phyloP scores from a whole-genome alignment of 2,329 filamentous ascomycete species.

The Hysterium pulicare region DNA sequence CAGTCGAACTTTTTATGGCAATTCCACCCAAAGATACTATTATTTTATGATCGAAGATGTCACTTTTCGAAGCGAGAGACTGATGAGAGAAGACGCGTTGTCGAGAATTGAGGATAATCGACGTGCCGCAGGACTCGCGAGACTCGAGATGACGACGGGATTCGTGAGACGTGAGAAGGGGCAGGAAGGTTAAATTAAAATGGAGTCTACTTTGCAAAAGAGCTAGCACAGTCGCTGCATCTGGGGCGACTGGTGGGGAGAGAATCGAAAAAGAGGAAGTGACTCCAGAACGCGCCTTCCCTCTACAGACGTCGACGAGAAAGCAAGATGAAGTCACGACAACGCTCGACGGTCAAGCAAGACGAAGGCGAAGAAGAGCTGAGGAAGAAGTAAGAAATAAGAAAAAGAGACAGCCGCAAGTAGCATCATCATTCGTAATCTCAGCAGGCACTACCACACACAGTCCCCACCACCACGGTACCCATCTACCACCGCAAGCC shows the following conservation, averaged over 20 bases:
- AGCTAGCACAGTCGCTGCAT: background rate
- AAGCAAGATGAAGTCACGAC: background rate
- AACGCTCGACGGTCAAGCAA: background rate
- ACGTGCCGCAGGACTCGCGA: background rate
- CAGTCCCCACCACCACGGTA: background rate
- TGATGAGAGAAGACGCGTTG: background rate
- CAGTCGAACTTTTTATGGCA: background rate
- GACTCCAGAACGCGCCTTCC: background rate
- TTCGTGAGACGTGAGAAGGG: background rate
- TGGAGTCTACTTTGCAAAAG: background rate
- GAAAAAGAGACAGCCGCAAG: conserved; percentile 1
- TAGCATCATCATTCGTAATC: background rate
- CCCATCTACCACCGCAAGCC: background rate
- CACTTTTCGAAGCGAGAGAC: no score
- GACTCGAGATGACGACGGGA: background rate
- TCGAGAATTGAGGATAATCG: background rate
- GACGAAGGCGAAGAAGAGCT: background rate
- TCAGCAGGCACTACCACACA: background rate
- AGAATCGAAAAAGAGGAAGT: background rate
- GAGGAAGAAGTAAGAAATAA: background rate
- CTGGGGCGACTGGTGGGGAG: background rate
- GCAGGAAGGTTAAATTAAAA: background rate
- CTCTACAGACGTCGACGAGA: background rate
- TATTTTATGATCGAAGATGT: background rate
- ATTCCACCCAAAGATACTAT: background rate